Conservation (phyloP, 2,329 filamentous ascomycete genomes). For the Aspergillus brunneoviolaceus region DNA sequence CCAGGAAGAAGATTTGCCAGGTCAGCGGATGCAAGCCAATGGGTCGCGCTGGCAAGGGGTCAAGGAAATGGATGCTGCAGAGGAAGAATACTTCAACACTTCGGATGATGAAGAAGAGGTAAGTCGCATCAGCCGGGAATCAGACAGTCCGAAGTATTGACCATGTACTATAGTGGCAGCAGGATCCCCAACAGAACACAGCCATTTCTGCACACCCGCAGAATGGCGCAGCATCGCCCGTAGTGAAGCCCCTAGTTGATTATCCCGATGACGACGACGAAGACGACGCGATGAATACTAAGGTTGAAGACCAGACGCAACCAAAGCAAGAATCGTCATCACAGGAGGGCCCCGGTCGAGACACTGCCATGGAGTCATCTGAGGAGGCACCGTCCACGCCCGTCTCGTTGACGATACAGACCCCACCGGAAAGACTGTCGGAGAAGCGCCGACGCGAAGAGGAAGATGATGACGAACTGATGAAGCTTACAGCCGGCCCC, state of each 20-base stretch:
- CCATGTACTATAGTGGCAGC: slow-evolving; percentile 29
- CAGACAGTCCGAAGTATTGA: neutral
- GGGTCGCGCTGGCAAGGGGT: slow-evolving; percentile 67
- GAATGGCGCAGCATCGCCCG: slow-evolving; percentile 62
- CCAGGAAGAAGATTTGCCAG: slow-evolving; percentile 64
- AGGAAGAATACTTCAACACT: slow-evolving; percentile 92
- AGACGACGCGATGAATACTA: slow-evolving; percentile 65
- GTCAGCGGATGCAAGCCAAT: slow-evolving; percentile 50
- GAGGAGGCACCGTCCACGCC: slow-evolving; percentile 27
- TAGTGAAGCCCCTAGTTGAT: slow-evolving; percentile 76
- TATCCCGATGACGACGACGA: slow-evolving; percentile 91
- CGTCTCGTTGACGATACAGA: slow-evolving; percentile 26
- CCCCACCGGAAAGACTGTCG: slow-evolving; percentile 72
- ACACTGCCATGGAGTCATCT: slow-evolving; percentile 25
- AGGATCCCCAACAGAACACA: slow-evolving; percentile 40
- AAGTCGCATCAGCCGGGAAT: slow-evolving; percentile 9
- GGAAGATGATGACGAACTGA: slow-evolving; percentile 90
- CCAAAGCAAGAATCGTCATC: slow-evolving; percentile 11
- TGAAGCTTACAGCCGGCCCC: slow-evolving; percentile 65
- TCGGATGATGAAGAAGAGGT: slow-evolving; percentile 80
- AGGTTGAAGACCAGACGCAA: slow-evolving; percentile 31
- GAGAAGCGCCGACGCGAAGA: slow-evolving; percentile 84
- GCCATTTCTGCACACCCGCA: slow-evolving; percentile 31
- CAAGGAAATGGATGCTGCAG: slow-evolving; percentile 78
- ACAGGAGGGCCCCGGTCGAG: slow-evolving; percentile 21